Evolutionary conservation across 2,329 filamentous ascomycete species (phyloP), one percentile per base, ranked within the genome.

Genomic region (Paecilomyces formosus): DNA sequence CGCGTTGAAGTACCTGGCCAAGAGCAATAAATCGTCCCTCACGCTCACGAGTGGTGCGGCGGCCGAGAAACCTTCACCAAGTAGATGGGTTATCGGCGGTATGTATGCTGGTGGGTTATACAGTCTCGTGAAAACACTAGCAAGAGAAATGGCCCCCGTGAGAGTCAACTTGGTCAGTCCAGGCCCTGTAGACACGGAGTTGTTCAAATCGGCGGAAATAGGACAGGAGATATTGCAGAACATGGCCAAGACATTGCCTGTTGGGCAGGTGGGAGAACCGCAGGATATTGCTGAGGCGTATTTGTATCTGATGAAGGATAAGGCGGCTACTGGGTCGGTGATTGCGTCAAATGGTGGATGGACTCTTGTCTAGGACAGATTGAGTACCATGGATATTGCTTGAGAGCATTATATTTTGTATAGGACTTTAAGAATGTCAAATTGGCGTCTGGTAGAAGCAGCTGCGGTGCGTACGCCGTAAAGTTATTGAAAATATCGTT

Each of bases 231-330:
- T n/a, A 39, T 39, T 39, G 13, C 9, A 39, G 33, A n/a, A 13
- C 2, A 39, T 39, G 33, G 33, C 9, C 2, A 39, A 15, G 13
- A 39, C n/a, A n/a, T 4, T 39, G 33, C 33, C 33, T 4, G 33
- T 39, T 39, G 33, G 33, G 13, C 33, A 39, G 33, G 67, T 79
- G 31, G 76, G 69, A 5, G 61, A 65, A 60, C 67, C 71, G 5
- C 73, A 75, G 58, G 76, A 79, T 66, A 66, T 79, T 31, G 77
- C 75, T 2, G 79, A 82, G 72, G 72, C 72, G 49, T 83, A 76
- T 69, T 57, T 82, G 62, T 80, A 74, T 64, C 64, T 74, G 21
- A 72, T 82, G 75, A 64, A 64, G 52, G 61, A 64, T 52, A 57
- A 57, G 18, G 61, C 59, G 53, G 58, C 50, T 11, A 64, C 76